Base-by-base conservation (phyloP, 441 rosid genomes). In the Pelargonium australe region DNA sequence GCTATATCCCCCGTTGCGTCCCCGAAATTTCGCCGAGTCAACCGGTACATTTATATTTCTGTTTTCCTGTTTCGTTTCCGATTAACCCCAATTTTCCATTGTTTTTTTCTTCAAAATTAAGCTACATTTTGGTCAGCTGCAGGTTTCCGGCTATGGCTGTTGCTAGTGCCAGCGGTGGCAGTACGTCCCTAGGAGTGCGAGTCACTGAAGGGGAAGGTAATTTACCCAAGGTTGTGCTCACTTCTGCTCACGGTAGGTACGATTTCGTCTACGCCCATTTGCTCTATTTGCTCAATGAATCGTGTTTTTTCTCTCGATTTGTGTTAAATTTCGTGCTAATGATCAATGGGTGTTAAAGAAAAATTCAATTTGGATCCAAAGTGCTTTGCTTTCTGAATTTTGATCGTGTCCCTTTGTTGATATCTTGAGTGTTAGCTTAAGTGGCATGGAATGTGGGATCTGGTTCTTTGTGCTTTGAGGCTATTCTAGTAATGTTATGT, bases 121-220 rank as follows among this genome's bases (percentile, higher is more conserved):
- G 37, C 43, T 73, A 10, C 8, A 28, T 19, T 10, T 55, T 66
- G 61, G 67, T 58, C 13, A 28, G 28, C 72, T 71, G 58, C 80
- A 83, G 89, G 65, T 71, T 60, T 76, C 45, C 84, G 47, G 81
- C 88, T 1, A 81, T 85, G 89, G 91, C 94, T 51, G 80, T 84
- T 77, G 86, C 92, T 17, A 69, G 80, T 28, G 72, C 68, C 53
- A 77, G 60, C 47, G 72, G 72, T 69, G 80, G 70, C 70, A 53
- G 75, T 40, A 58, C 69, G 7, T 37, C 78, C 64, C 19, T 53
- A n/a, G 96, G 96, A 68, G 94, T 91, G 68, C 78, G 77, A 72
- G 76, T 87, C 51, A 77, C 95, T 0, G 88, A 94, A 84, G 97
- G 97, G 25, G 85, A 88, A 81, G 96, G 95, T 74, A 88, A 77